These are phyloP conservation scores for Fagus crenata DNA, from an alignment of 306 rosid species.

Conservation along the genomic window DNA sequence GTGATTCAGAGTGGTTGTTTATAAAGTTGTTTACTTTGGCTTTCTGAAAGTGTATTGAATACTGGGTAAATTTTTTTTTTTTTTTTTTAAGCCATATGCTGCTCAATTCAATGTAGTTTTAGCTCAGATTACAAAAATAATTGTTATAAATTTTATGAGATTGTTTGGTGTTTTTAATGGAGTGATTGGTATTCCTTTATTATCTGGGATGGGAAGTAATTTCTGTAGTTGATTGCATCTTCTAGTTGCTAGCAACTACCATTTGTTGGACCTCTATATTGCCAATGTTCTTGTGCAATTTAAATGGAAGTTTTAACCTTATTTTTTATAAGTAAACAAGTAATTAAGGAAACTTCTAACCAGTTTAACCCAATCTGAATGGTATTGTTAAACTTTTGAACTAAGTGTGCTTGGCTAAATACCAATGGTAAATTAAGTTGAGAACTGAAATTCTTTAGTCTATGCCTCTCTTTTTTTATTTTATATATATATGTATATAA, in stretches of 20 bases:
- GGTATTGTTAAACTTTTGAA: neutral
- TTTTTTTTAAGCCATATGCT: neutral
- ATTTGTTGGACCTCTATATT: neutral
- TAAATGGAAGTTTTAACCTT: neutral
- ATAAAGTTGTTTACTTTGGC: neutral
- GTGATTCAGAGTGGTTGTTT: neutral
- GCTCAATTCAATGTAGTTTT: neutral
- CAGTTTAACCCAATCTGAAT: neutral
- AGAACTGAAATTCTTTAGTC: neutral
- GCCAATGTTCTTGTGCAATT: neutral
- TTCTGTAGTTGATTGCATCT: neutral
- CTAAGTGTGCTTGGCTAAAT: neutral
- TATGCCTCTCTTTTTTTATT: no score
- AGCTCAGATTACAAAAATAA: neutral
- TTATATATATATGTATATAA: no score
- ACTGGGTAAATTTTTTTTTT: neutral
- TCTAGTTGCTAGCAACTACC: neutral
- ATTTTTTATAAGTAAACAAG: neutral
- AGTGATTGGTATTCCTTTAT: neutral
- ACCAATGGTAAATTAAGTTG: neutral
- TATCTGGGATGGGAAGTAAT: neutral
- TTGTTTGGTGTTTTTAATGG: slow-evolving; percentile 10
- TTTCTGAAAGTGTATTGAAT: neutral
- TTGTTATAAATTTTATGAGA: neutral
- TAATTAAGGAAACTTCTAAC: neutral